These are phyloP conservation scores for apple (Malus domestica) DNA, from an alignment of 306 rosid genomes.

Conservation along the genomic window DNA sequence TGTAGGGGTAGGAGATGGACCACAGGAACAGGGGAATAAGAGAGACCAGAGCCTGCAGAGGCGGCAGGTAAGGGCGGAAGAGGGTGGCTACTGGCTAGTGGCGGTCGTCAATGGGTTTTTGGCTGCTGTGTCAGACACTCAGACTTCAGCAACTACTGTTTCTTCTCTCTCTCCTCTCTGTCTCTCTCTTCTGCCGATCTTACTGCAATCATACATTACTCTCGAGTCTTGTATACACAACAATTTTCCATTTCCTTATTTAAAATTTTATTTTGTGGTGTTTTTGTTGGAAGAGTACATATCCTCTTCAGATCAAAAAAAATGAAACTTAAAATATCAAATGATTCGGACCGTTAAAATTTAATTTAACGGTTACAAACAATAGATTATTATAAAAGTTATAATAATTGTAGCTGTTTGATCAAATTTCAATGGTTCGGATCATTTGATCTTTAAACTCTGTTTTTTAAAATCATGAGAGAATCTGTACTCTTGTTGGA, in stretches of 20 bases:
- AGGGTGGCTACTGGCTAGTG: constrained; percentile 17
- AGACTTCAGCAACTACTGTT: constrained; percentile 12
- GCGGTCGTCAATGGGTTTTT: constrained; percentile 25
- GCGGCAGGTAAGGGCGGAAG: constrained; percentile 12
- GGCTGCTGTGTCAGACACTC: constrained; percentile 3
- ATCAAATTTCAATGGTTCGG: too few species aligned
- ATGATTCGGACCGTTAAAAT: too few species aligned
- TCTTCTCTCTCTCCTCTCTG: neutral
- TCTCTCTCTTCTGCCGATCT: constrained; percentile 1
- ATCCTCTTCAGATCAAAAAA: fast-evolving
- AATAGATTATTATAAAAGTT: fast-evolving
- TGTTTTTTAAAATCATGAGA: fast-evolving
- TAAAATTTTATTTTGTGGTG: neutral
- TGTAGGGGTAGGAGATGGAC: constrained; percentile 4
- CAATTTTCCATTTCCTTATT: neutral
- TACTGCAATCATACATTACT: neutral
- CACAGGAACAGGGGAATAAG: neutral
- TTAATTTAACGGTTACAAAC: fast-evolving
- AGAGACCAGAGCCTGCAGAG: neutral
- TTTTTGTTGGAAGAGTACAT: neutral
- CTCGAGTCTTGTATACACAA: constrained; percentile 3
- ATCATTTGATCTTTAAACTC: too few species aligned
- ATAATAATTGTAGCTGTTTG: too few species aligned
- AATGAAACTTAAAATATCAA: too few species aligned
- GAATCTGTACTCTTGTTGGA: neutral